Evolutionary conservation across 495 filamentous ascomycete genomes (phyloP).

Genomic region (Baudoinia panamericana): DNA sequence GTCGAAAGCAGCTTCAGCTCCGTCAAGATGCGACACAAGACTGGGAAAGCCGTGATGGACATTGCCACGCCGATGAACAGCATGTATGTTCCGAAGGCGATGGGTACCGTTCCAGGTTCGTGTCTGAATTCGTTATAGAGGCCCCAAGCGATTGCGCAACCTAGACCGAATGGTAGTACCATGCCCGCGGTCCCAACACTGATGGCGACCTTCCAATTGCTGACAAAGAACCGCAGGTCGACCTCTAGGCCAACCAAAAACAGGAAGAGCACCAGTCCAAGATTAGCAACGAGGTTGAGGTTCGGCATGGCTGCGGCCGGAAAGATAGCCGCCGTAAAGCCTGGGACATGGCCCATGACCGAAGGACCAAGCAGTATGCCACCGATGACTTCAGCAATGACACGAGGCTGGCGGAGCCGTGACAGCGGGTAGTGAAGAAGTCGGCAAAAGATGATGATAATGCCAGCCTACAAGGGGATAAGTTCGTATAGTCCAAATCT

Average conservation of each 20-base stretch:
- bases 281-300: slow-evolving; percentile 70
- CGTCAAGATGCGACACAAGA: slow-evolving; percentile 85
- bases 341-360: slow-evolving; percentile 70
- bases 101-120: slow-evolving; percentile 47
- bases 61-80: slow-evolving; percentile 93
- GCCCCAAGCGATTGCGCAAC: slow-evolving; percentile 71
- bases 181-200: slow-evolving; percentile 79
- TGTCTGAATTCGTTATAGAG: slow-evolving; percentile 65
- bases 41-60: slow-evolving; percentile 92
- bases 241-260: slow-evolving; percentile 91
- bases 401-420: slow-evolving; percentile 74
- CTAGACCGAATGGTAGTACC: slow-evolving; percentile 60
- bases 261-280: slow-evolving; percentile 81
- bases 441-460: slow-evolving; percentile 85
- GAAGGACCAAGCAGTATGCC: slow-evolving; percentile 84
- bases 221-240: slow-evolving; percentile 68
- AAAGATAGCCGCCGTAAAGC: slow-evolving; percentile 68
- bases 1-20: slow-evolving; percentile 81
- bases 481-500: background rate
- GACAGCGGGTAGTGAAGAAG: slow-evolving; percentile 74
- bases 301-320: slow-evolving; percentile 58
- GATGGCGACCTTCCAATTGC: slow-evolving; percentile 75
- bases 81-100: slow-evolving; percentile 70
- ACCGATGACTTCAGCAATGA: slow-evolving; percentile 92
- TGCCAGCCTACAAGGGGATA: slow-evolving; percentile 45